phyloP scores from a whole-genome alignment of 2,329 filamentous ascomycete species.

The Botrytis sinoallii region DNA sequence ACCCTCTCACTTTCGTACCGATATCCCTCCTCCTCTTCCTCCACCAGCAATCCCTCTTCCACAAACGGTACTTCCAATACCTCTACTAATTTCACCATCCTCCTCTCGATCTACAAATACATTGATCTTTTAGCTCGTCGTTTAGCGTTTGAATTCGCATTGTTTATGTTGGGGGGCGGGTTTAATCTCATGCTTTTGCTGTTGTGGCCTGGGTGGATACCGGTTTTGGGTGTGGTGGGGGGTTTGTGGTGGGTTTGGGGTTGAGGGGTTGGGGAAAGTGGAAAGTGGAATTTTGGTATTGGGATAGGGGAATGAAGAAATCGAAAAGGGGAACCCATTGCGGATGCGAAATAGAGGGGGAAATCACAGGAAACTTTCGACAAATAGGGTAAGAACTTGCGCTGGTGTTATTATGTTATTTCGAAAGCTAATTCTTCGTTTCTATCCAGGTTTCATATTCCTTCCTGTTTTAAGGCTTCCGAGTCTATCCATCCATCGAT shows the following conservation, averaged over 20 bases:
- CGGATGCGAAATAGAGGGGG: neutral
- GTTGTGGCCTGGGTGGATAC: constrained; percentile 38
- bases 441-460: neutral
- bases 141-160: constrained; percentile 32
- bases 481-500: neutral
- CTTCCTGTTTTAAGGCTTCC: neutral
- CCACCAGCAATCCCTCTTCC: constrained; percentile 25
- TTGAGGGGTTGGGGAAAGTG: neutral
- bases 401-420: neutral
- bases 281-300: neutral
- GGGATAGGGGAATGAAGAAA: neutral
- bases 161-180: constrained; percentile 34
- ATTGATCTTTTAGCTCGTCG: constrained; percentile 19
- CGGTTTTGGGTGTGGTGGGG: constrained; percentile 21
- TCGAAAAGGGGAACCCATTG: neutral
- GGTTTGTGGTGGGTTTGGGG: neutral
- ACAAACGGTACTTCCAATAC: constrained; percentile 15
- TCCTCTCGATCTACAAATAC: constrained; percentile 23
- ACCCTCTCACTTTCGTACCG: constrained; percentile 24
- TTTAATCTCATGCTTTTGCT: constrained; percentile 32
- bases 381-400: neutral
- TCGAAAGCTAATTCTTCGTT: neutral
- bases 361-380: neutral
- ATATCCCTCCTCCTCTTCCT: neutral
- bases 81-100: constrained; percentile 24